These are phyloP conservation scores for Ascoidea rubescens DNA, from an alignment of 805 yeast genomes.

Conservation along the genomic window DNA sequence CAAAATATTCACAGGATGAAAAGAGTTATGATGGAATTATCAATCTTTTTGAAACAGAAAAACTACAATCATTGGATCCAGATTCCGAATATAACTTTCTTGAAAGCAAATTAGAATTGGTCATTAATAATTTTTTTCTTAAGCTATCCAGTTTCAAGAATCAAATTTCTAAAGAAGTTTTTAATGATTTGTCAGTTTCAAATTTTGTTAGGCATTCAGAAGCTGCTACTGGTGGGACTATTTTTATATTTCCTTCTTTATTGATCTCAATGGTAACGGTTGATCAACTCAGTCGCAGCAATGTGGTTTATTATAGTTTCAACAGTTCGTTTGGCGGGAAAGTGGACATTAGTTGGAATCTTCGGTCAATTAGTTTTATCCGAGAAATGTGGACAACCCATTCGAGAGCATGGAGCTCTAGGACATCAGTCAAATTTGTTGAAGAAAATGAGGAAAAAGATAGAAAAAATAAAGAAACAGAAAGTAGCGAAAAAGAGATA, in stretches of 20 bases:
- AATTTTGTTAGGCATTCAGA: constrained; percentile 42
- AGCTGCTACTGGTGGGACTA: constrained; percentile 63
- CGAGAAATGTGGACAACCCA: constrained; percentile 89
- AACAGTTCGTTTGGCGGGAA: constrained; percentile 74
- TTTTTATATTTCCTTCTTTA: constrained; percentile 69
- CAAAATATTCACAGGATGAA: constrained; percentile 29
- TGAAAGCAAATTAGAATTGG: constrained; percentile 43
- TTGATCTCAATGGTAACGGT: constrained; percentile 62
- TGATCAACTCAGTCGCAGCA: constrained; percentile 28
- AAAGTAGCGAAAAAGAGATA: constrained; percentile 19
- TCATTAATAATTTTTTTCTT: constrained; percentile 46
- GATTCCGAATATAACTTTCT: constrained; percentile 16
- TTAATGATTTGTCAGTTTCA: constrained; percentile 30
- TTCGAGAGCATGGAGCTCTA: constrained; percentile 52
- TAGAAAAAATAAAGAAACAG: constrained; percentile 10
- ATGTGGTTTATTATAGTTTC: constrained; percentile 38
- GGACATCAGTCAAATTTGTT: constrained; percentile 27
- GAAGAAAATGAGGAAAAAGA: constrained; percentile 13
- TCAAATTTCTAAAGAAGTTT: constrained; percentile 34
- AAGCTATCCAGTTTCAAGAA: constrained; percentile 49
- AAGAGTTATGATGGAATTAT: constrained; percentile 15
- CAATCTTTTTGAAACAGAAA: constrained; percentile 11
- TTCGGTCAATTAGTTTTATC: constrained; percentile 81
- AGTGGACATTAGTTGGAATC: constrained; percentile 86
- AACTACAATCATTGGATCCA: constrained; percentile 15